phyloP scores from a whole-genome alignment of 495 filamentous ascomycete species.

The Penicillium paxilli region DNA sequence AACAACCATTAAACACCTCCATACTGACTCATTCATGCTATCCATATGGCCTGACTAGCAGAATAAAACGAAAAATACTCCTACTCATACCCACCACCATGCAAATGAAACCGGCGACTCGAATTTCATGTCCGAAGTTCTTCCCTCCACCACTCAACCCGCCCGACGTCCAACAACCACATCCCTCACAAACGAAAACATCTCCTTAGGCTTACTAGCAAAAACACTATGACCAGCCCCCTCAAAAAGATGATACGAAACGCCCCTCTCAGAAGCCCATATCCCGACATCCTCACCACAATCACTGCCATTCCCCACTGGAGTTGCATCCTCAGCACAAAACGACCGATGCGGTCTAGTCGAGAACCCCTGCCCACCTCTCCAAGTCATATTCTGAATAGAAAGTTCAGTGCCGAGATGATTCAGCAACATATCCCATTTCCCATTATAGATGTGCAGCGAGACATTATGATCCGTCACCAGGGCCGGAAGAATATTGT shows the following conservation, averaged over 20 bases:
- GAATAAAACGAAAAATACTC: neutral
- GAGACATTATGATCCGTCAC: conserved; percentile 34
- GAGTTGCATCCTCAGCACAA: conserved; percentile 26
- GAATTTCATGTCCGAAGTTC: too few species aligned
- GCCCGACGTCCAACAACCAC: conserved; percentile 26
- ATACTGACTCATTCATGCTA: neutral
- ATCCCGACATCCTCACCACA: conserved; percentile 17
- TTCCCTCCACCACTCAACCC: too few species aligned
- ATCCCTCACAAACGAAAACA: conserved; percentile 43
- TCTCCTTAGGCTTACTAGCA: conserved; percentile 33
- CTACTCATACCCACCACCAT: too few species aligned
- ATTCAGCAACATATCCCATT: conserved; percentile 43
- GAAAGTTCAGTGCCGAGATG: conserved; percentile 37
- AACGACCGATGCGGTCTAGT: conserved; percentile 17
- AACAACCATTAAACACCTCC: neutral
- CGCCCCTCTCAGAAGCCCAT: conserved; percentile 32
- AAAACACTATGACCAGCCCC: conserved; percentile 38
- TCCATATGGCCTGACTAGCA: neutral
- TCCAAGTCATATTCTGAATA: conserved; percentile 46
- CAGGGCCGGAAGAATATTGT: conserved; percentile 33
- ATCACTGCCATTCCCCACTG: neutral
- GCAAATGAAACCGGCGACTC: too few species aligned
- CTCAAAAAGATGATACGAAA: conserved; percentile 38
- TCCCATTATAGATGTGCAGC: conserved; percentile 40
- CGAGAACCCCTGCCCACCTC: conserved; percentile 31